Evolutionary conservation across 2,329 filamentous ascomycete genomes (phyloP).

Genomic region (Stenocarpella maydis): DNA sequence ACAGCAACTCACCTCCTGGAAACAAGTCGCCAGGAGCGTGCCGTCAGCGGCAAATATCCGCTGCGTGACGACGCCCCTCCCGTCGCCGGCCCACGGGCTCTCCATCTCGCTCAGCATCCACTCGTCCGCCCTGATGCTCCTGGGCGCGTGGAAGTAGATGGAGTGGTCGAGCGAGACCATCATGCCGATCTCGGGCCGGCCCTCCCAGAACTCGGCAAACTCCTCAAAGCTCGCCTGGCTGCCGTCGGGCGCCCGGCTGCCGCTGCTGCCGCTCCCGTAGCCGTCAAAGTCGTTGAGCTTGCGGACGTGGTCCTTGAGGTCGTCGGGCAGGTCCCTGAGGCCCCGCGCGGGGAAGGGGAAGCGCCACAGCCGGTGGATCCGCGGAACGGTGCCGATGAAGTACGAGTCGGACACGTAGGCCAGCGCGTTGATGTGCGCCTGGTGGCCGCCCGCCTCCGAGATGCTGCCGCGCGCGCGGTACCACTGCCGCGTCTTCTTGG

Average conservation of each 20-base stretch:
- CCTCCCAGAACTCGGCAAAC: slow-evolving; percentile 55
- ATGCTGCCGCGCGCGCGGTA: slow-evolving; percentile 78
- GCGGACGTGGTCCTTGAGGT: slow-evolving; percentile 48
- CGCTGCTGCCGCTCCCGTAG: slow-evolving; percentile 3
- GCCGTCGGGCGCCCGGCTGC: slow-evolving; percentile 36
- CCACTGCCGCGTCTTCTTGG: slow-evolving; percentile 77
- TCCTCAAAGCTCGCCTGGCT: slow-evolving; percentile 46
- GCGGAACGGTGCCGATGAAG: slow-evolving; percentile 89
- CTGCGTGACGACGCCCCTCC: slow-evolving; percentile 78
- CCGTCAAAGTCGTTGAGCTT: slow-evolving; percentile 54
- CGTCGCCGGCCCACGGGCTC: slow-evolving; percentile 82
- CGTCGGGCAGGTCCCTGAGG: slow-evolving; percentile 58
- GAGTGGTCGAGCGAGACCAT: slow-evolving; percentile 83
- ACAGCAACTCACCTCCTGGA: slow-evolving; percentile 71
- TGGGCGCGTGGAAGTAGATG: slow-evolving; percentile 73
- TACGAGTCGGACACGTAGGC: slow-evolving; percentile 94
- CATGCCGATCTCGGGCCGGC: slow-evolving; percentile 76
- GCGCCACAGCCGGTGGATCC: slow-evolving; percentile 82
- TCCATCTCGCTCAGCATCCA: slow-evolving; percentile 86
- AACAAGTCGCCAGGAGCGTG: slow-evolving; percentile 77
- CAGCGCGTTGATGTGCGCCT: slow-evolving; percentile 85
- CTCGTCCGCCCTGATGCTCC: slow-evolving; percentile 67
- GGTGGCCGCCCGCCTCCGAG: slow-evolving; percentile 74
- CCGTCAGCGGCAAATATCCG: slow-evolving; percentile 77
- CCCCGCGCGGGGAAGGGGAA: slow-evolving; percentile 66